Percentiles rank a stretch among this genome's conserved stretches.
Conservation (phyloP, 2,329 filamentous ascomycete species). For the Fusarium brachygibbosum region DNA sequence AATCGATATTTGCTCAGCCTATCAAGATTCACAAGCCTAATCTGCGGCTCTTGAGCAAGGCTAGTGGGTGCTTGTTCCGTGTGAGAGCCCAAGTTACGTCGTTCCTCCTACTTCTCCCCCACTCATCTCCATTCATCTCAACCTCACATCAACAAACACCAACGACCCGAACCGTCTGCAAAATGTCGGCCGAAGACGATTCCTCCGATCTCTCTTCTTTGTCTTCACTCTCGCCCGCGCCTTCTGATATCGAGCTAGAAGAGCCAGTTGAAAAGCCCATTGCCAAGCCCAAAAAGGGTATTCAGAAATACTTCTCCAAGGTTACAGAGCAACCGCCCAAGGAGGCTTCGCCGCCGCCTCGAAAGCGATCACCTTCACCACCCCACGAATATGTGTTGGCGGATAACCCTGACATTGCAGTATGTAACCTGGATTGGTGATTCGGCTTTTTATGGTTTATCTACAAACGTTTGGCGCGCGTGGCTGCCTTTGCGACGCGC, state of each 20-base stretch:
- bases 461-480: conserved; percentile 54
- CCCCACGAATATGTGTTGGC: conserved; percentile 90
- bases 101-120: conserved; percentile 52
- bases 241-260: conserved; percentile 65
- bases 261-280: conserved; percentile 55
- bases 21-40: conserved; percentile 51
- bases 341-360: conserved; percentile 74
- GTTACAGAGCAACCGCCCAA: conserved; percentile 65
- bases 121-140: conserved; percentile 48
- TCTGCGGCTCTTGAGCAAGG: conserved; percentile 51
- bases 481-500: conserved; percentile 62
- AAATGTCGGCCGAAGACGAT: conserved; percentile 72
- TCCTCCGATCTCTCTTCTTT: conserved; percentile 74
- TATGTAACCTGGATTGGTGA: conserved; percentile 66
- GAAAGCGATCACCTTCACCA: conserved; percentile 87
- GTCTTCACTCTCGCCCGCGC: conserved; percentile 62
- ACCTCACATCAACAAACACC: conserved; percentile 47
- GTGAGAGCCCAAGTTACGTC: conserved; percentile 49
- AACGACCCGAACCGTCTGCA: conserved; percentile 50
- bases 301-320: conserved; percentile 77
- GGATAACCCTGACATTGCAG: conserved; percentile 92
- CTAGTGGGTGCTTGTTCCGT: conserved; percentile 52
- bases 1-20: conserved; percentile 49
- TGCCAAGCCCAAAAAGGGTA: conserved; percentile 67
- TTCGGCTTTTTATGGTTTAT: conserved; percentile 41